These are phyloP conservation scores for Shiraia bambusicola DNA, from an alignment of 2,329 filamentous ascomycete genomes.

Conservation along the genomic window DNA sequence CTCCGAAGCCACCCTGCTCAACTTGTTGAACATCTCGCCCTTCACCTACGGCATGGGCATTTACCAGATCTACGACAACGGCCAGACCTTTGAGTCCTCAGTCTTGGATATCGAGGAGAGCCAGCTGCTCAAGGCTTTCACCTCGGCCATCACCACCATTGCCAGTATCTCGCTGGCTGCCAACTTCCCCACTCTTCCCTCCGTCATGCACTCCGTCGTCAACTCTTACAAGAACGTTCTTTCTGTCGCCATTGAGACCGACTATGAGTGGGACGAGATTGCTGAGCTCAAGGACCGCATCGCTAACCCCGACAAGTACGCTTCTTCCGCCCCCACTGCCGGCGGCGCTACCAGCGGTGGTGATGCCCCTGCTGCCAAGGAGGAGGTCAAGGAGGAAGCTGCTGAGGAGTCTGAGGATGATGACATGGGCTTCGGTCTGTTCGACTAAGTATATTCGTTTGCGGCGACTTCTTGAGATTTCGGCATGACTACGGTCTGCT, in stretches of 20 bases:
- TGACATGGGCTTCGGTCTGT: conserved; percentile 57
- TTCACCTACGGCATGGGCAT: conserved; percentile 88
- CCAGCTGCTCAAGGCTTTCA: conserved; percentile 84
- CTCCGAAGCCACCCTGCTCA: conserved; percentile 97
- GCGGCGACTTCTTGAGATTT: conserved; percentile 20
- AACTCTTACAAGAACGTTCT: conserved; percentile 98
- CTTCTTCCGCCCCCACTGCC: conserved; percentile 71
- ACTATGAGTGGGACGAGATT: conserved; percentile 93
- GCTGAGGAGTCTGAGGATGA: conserved; percentile 60
- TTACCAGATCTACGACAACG: conserved; percentile 93
- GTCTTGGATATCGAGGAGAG: conserved; percentile 95
- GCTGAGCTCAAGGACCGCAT: conserved; percentile 99
- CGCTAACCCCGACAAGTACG: conserved; percentile 97
- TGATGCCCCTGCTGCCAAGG: conserved; percentile 46
- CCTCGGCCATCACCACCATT: conserved; percentile 79
- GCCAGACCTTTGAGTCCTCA: conserved; percentile 81
- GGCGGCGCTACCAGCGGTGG: conserved; percentile 56
- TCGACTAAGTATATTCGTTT: conserved; percentile 48
- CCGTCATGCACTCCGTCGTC: conserved; percentile 92
- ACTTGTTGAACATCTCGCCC: conserved; percentile 98
- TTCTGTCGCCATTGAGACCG: conserved; percentile 84
- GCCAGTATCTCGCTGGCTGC: conserved; percentile 86
- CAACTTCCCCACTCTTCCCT: conserved; percentile 95
- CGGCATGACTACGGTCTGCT: conserved; percentile 18
- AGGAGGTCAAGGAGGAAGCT: conserved; percentile 58